phyloP scores from a whole-genome alignment of 2,329 filamentous ascomycete genomes.

The Hymenoscyphus fructigenus region DNA sequence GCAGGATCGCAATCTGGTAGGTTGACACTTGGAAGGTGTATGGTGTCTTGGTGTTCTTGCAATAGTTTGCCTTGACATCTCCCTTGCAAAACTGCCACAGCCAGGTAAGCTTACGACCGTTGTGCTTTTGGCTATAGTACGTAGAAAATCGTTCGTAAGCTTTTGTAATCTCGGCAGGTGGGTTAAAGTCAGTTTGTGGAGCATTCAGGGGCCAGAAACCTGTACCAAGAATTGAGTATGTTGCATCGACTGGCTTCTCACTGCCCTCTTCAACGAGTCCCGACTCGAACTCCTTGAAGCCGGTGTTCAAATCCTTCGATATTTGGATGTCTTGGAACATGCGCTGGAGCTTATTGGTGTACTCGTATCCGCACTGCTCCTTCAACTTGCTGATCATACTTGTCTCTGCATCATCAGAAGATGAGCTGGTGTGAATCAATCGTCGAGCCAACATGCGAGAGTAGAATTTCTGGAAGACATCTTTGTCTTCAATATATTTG shows the following conservation, averaged over 20 bases:
- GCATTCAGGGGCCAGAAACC: conserved; percentile 95
- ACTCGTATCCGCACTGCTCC: conserved; percentile 97
- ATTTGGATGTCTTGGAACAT: conserved; percentile 99
- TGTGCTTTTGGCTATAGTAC: conserved; percentile 97
- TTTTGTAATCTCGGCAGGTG: conserved; percentile 78
- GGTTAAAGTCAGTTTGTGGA: conserved; percentile 83
- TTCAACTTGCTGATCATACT: conserved; percentile 99
- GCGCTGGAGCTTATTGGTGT: conserved; percentile 98
- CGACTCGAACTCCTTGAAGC: conserved; percentile 77
- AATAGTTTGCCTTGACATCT: conserved; percentile 91
- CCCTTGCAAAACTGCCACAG: conserved; percentile 98
- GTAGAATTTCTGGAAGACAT: conserved; percentile 99
- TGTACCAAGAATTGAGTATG: conserved; percentile 90
- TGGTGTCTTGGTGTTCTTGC: conserved; percentile 83
- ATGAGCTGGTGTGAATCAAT: conserved; percentile 90
- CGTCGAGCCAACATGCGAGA: conserved; percentile 94
- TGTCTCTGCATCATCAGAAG: conserved; percentile 94
- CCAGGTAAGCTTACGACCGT: conserved; percentile 94
- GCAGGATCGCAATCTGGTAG: conserved; percentile 94
- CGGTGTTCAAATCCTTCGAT: conserved; percentile 91
- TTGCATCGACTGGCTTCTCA: conserved; percentile 73
- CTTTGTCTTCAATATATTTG: conserved; percentile 99
- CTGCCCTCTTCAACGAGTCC: conserved; percentile 59
- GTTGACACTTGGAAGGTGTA: conserved; percentile 97
- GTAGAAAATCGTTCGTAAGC: conserved; percentile 86